Base-by-base conservation (phyloP, 139 green algal genomes). In the Bryopsis sp. region DNA sequence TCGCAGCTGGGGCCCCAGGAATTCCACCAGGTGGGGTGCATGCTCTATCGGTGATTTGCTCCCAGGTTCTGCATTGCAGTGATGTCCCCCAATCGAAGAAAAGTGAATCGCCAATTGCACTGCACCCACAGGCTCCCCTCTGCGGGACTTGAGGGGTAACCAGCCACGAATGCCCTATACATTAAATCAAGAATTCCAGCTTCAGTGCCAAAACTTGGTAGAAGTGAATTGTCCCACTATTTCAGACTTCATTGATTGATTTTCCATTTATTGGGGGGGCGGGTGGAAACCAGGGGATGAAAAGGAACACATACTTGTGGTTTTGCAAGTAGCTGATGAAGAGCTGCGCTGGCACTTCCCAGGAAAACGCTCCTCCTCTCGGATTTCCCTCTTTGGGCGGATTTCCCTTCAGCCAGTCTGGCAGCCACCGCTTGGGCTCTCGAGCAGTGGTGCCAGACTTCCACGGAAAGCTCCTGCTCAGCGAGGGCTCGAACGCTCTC, bases 361-460 rank as follows among this genome's bases (percentile, higher is more conserved):
- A 54, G 43, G 43, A 54, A 54, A 54, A 54, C 43, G 43, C 19
- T 54, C 15, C 43, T 11, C 43, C 11, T 11, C 43, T 19, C 43
- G 15, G 43, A 26, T 11, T 11, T 26, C 19, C 43, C 43, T 11
- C 43, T 19, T 54, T 11, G 11, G 15, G 43, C 43, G 15, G 43
- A 11, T 19, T 19, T 11, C 15, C 43, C 43, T 19, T 54, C 43
- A 11, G 43, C 11, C 43, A 54, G 43, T 11, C 15, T 19, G 43
- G 11, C 19, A 19, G 19, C 43, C 43, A 54, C 15, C 31, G 22
- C 63, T 48, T 74, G 67, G 7, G 67, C 63, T 2, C 74, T 57
- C 0, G 78, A 77, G 61, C 69, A 75, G 70, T 87, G 81, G 68
- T 87, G 81, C 78, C 78, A 84, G 35, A 85, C 63, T 75, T 87